Evolutionary conservation across 2,329 filamentous ascomycete species (phyloP).

Genomic region (Coniochaeta sp.): DNA sequence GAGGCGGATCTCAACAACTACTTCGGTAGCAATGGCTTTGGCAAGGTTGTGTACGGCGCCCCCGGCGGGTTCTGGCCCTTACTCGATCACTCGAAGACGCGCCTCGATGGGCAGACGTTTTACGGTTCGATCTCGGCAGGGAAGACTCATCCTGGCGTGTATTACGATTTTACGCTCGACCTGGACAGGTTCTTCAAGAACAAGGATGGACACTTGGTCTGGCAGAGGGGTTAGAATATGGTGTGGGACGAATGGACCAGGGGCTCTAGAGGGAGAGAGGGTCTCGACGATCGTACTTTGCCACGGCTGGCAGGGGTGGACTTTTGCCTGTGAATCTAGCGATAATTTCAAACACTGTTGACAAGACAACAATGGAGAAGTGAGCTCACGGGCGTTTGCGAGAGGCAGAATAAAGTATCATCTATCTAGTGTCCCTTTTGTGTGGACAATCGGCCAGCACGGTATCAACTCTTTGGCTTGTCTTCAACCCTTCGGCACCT

Average conservation of each 20-base stretch:
- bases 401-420: too few relatives aligned
- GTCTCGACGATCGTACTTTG: too few relatives aligned
- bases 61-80: not conserved
- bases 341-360: too few relatives aligned
- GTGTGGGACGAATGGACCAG: not conserved
- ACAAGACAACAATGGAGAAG: too few relatives aligned
- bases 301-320: too few relatives aligned
- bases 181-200: not conserved
- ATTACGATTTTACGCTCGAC: not conserved
- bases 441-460: too few relatives aligned
- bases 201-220: not conserved
- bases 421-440: too few relatives aligned
- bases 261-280: too few relatives aligned
- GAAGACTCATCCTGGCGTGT: not conserved
- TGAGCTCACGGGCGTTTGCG: too few relatives aligned
- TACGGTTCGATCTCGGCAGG: not conserved
- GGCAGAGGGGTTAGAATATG: not conserved
- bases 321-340: too few relatives aligned
- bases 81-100: not conserved
- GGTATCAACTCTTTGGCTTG: too few relatives aligned
- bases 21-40: not conserved
- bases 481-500: too few relatives aligned
- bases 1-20: not conserved
- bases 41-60: not conserved
- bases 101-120: not conserved